Conservation (phyloP, 1,139 yeast species). For the Taiozyma onychis region DNA sequence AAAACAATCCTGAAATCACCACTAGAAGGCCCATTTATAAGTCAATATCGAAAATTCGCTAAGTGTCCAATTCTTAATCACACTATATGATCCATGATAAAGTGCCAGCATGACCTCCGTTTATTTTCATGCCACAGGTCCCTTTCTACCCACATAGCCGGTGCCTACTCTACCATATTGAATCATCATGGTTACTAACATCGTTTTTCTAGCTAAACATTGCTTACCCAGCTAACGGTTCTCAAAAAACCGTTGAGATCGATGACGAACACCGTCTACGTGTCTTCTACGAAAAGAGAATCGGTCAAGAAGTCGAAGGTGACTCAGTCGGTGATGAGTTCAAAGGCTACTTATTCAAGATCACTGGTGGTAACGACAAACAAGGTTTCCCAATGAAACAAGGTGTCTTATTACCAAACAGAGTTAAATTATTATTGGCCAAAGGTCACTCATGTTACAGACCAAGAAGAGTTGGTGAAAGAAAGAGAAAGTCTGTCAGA, state of each 20-base stretch:
- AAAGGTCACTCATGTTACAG: conserved; percentile 98
- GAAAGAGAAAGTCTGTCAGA: conserved; percentile 99
- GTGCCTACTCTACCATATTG: not conserved
- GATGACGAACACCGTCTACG: conserved; percentile 99
- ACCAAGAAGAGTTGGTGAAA: conserved; percentile 98
- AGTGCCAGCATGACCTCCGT: not conserved
- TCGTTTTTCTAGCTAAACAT: conserved; percentile 70
- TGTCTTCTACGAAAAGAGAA: conserved; percentile 97
- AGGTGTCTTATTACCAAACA: conserved; percentile 99
- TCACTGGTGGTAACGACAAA: conserved; percentile 99
- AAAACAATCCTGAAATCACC: too few relatives aligned
- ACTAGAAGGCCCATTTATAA: not conserved
- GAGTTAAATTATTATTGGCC: conserved; percentile 92
- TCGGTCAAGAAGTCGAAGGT: conserved; percentile 99
- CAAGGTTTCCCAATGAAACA: conserved; percentile 99
- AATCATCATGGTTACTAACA: conserved; percentile 5
- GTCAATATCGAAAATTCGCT: not conserved
- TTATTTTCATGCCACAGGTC: not conserved
- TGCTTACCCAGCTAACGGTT: conserved; percentile 99
- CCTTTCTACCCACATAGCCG: not conserved
- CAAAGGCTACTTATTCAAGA: conserved; percentile 98
- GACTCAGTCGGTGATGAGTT: conserved; percentile 96
- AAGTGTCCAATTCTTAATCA: not conserved
- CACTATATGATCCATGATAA: not conserved
- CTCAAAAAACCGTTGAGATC: conserved; percentile 94